These are phyloP conservation scores for Heteromeles arbutifolia DNA, from an alignment of 306 rosid genomes.

Conservation along the genomic window DNA sequence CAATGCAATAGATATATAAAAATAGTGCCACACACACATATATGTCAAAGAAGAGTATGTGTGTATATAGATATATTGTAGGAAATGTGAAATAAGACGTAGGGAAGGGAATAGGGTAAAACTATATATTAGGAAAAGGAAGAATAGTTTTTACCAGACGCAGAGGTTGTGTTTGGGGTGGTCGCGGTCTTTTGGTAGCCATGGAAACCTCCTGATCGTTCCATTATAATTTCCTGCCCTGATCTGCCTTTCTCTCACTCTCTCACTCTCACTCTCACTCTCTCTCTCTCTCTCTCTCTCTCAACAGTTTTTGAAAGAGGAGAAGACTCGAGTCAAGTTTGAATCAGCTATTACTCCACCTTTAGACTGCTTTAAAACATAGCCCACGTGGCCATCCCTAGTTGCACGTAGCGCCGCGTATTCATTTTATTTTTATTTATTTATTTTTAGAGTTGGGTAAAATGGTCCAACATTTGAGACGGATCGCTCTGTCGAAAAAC, in stretches of 20 bases:
- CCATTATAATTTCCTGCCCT: slow-evolving; percentile 26
- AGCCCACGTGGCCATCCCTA: neutral
- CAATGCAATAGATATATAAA: no score
- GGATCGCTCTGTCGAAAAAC: neutral
- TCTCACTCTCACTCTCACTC: neutral
- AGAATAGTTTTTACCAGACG: neutral
- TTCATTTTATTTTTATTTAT: neutral
- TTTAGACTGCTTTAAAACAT: neutral
- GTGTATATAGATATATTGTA: neutral
- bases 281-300: neutral
- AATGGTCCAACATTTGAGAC: no score
- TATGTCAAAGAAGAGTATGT: neutral
- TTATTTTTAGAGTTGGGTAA: no score
- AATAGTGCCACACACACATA: neutral
- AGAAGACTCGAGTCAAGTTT: neutral
- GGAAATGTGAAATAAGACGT: neutral
- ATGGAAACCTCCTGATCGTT: slow-evolving; percentile 48
- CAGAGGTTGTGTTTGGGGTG: slow-evolving; percentile 27
- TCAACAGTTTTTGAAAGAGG: neutral
- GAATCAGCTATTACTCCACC: neutral
- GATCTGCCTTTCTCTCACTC: neutral
- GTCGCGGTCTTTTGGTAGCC: slow-evolving; percentile 57
- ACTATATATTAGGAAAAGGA: no score
- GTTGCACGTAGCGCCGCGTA: neutral
- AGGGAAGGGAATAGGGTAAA: no score